Conservation (phyloP, 371 early-diverging fungal genomes). For the Encephalitozoon cuniculi region DNA sequence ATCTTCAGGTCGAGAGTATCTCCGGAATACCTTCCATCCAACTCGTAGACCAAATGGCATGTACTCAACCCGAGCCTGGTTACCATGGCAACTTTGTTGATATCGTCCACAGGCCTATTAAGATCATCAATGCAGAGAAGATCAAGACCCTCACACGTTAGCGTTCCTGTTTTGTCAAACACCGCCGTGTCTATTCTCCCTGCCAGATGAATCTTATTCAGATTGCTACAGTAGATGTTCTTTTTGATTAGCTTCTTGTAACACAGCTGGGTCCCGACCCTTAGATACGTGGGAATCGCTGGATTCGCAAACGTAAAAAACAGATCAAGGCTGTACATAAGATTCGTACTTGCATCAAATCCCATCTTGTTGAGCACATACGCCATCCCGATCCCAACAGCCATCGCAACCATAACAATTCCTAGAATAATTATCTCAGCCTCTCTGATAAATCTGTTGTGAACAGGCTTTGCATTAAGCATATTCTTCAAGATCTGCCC, state of each 20-base stretch:
- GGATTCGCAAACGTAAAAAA: conserved; percentile 54
- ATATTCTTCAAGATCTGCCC: conserved; percentile 85
- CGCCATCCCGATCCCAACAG: conserved; percentile 61
- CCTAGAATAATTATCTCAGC: conserved; percentile 56
- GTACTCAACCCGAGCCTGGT: conserved; percentile 69
- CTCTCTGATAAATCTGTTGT: conserved; percentile 83
- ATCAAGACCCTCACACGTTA: conserved; percentile 93
- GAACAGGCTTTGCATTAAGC: conserved; percentile 80
- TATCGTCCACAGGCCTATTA: not conserved
- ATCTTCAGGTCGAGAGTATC: conserved; percentile 95
- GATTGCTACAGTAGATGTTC: conserved; percentile 82
- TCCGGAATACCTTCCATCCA: conserved; percentile 78
- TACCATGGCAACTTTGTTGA: not conserved
- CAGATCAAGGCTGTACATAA: conserved; percentile 49
- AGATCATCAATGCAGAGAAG: conserved; percentile 72
- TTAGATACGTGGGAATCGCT: conserved; percentile 81
- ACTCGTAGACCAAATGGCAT: conserved; percentile 84
- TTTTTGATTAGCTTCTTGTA: conserved; percentile 69
- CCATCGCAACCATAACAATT: not conserved
- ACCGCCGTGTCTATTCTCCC: conserved; percentile 86
- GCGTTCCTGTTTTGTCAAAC: conserved; percentile 98
- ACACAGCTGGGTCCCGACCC: conserved; percentile 85
- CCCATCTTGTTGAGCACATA: conserved; percentile 2
- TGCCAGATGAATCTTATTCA: conserved; percentile 81
- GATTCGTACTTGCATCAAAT: not conserved